Conservation (phyloP, 495 filamentous ascomycete genomes). For the Daldinia grandis region DNA sequence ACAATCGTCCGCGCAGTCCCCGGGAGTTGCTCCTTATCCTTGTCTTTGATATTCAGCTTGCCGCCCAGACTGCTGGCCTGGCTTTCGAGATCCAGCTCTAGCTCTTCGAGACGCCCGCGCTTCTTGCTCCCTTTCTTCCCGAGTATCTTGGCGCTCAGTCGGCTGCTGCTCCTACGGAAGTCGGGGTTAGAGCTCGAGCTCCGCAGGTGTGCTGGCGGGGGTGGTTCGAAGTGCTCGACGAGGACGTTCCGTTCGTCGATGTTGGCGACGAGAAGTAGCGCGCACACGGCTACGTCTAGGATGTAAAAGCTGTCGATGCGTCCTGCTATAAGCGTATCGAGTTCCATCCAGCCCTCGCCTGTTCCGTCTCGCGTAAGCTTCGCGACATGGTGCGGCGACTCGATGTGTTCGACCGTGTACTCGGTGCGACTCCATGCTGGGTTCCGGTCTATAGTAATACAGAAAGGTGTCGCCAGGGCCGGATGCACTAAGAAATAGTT, state of each 20-base stretch:
- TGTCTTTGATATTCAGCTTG: slow-evolving; percentile 46
- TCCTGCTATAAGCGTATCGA: slow-evolving; percentile 60
- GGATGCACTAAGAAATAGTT: slow-evolving; percentile 79
- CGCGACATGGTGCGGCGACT: slow-evolving; percentile 60
- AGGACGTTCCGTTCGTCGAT: slow-evolving; percentile 61
- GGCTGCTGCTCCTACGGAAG: slow-evolving; percentile 42
- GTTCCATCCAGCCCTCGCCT: slow-evolving; percentile 60
- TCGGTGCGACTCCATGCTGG: slow-evolving; percentile 63
- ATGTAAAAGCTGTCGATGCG: slow-evolving; percentile 71
- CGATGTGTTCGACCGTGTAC: slow-evolving; percentile 70
- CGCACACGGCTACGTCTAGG: slow-evolving; percentile 76
- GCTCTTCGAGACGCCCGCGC: slow-evolving; percentile 56
- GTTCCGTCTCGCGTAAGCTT: slow-evolving; percentile 61
- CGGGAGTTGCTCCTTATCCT: slow-evolving; percentile 54
- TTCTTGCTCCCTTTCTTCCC: slow-evolving; percentile 45
- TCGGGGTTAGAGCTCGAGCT: slow-evolving; percentile 36
- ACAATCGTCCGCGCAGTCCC: slow-evolving; percentile 49
- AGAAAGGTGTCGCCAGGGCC: slow-evolving; percentile 66
- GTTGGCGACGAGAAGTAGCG: slow-evolving; percentile 73
- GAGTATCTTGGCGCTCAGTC: slow-evolving; percentile 36
- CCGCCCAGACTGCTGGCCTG: slow-evolving; percentile 55
- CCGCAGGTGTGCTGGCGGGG: slow-evolving; percentile 48
- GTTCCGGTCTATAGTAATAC: slow-evolving; percentile 59
- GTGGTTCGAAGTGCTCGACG: slow-evolving; percentile 62
- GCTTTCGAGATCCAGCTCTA: slow-evolving; percentile 65